Conservation (phyloP, 2,329 filamentous ascomycete genomes). For the Clonostachys solani region DNA sequence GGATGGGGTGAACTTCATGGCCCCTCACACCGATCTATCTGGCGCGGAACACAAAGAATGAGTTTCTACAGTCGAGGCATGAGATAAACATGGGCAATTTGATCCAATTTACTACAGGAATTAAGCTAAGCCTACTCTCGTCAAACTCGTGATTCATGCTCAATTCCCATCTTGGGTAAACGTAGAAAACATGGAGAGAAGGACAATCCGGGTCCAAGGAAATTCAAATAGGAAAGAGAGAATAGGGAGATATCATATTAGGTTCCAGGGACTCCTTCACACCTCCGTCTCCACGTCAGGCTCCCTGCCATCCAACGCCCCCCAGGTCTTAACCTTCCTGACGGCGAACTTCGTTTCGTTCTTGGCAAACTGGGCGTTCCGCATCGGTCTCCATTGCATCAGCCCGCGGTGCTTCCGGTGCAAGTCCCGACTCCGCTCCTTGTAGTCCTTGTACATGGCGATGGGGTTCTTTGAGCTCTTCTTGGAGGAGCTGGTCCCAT, state of each 20-base stretch:
- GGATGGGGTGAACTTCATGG: slow-evolving; percentile 26
- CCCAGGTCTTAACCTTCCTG: slow-evolving; percentile 69
- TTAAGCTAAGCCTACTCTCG: no score
- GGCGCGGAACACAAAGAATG: slow-evolving; percentile 12
- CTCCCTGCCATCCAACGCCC: slow-evolving; percentile 75
- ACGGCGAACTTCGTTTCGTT: slow-evolving; percentile 79
- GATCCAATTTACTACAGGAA: no score
- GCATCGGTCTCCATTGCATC: slow-evolving; percentile 93
- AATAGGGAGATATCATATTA: no score
- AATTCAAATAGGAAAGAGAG: no score
- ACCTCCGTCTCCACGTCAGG: slow-evolving; percentile 84
- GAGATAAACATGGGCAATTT: no score
- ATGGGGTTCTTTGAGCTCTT: slow-evolving; percentile 36
- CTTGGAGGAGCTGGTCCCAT: slow-evolving; percentile 18
- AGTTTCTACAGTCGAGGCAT: no score
- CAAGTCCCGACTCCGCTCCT: slow-evolving; percentile 66
- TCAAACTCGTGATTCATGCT: no score
- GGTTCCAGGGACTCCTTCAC: slow-evolving; percentile 14
- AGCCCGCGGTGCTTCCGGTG: slow-evolving; percentile 83
- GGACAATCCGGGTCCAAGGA: no score
- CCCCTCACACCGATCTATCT: slow-evolving; percentile 29
- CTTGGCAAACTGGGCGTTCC: slow-evolving; percentile 83
- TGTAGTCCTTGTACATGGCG: slow-evolving; percentile 58
- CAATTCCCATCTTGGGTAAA: no score
- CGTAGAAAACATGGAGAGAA: no score